Percentiles rank a stretch among this genome's conserved stretches.
phyloP scores from a whole-genome alignment of 495 filamentous ascomycete species.

The Immersiella caudata region DNA sequence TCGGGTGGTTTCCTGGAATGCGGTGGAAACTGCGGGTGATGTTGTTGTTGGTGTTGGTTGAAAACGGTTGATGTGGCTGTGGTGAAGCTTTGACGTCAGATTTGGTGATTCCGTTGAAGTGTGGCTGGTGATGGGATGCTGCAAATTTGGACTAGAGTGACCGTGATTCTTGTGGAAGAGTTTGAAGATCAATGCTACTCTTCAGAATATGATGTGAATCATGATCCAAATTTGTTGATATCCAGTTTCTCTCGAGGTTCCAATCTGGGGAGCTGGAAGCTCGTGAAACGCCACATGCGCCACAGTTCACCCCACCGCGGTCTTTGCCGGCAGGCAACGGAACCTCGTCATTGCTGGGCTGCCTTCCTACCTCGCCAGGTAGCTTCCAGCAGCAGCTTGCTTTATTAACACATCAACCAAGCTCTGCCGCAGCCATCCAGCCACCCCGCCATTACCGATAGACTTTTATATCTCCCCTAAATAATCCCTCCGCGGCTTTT shows the following conservation, averaged over 20 bases:
- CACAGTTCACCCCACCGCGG: constrained; percentile 12
- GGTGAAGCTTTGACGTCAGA: constrained; percentile 21
- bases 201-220: too few species aligned
- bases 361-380: constrained; percentile 15
- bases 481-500: background rate
- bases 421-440: background rate
- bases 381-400: constrained; percentile 7
- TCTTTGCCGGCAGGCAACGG: background rate
- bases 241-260: too few species aligned
- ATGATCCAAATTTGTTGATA: too few species aligned
- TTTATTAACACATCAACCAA: background rate
- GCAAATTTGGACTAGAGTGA: background rate
- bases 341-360: constrained; percentile 7
- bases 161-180: background rate
- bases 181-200: too few species aligned
- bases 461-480: background rate
- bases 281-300: constrained; percentile 18
- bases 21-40: background rate
- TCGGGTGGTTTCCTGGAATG: background rate
- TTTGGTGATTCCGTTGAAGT: constrained; percentile 2
- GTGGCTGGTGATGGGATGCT: background rate
- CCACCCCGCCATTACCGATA: background rate
- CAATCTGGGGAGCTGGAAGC: background rate
- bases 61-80: background rate
- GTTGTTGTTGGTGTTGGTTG: background rate